Conservation (phyloP, 169 alveolate genomes). For the Plasmodium billcollinsi region DNA sequence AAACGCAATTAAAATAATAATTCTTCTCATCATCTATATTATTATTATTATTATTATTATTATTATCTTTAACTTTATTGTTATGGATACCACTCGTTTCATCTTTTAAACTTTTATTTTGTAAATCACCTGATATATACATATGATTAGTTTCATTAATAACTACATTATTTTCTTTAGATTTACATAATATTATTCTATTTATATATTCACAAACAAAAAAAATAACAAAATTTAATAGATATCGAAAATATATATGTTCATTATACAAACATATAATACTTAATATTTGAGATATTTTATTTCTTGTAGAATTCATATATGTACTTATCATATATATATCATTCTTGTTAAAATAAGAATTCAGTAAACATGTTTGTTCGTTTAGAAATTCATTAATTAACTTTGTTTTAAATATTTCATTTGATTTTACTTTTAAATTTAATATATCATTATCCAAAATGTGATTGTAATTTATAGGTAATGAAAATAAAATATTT, state of each 20-base stretch:
- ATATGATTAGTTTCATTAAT: neutral
- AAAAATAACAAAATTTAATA: constrained; percentile 28
- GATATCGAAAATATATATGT: constrained; percentile 36
- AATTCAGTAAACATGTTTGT: neutral
- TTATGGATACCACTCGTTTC: neutral
- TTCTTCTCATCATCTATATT: neutral
- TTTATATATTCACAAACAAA: constrained; percentile 23
- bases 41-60: neutral
- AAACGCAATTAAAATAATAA: constrained; percentile 9
- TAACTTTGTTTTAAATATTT: constrained; percentile 16
- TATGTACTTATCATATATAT: constrained; percentile 17
- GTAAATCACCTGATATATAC: neutral
- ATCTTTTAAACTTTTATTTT: neutral
- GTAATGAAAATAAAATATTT: constrained; percentile 27
- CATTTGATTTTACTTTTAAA: constrained; percentile 31
- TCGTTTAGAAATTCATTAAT: constrained; percentile 11
- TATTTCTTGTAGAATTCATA: constrained; percentile 33
- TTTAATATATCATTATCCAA: constrained; percentile 17
- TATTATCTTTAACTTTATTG: neutral
- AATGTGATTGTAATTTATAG: constrained; percentile 21
- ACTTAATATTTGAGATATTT: constrained; percentile 54
- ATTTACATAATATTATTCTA: neutral
- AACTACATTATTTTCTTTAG: neutral
- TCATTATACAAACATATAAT: constrained; percentile 42
- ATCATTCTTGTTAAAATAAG: constrained; percentile 10